phyloP scores from a whole-genome alignment of 1,284 basidiomycete genomes.

The Melampsora abietis-canadensis region DNA sequence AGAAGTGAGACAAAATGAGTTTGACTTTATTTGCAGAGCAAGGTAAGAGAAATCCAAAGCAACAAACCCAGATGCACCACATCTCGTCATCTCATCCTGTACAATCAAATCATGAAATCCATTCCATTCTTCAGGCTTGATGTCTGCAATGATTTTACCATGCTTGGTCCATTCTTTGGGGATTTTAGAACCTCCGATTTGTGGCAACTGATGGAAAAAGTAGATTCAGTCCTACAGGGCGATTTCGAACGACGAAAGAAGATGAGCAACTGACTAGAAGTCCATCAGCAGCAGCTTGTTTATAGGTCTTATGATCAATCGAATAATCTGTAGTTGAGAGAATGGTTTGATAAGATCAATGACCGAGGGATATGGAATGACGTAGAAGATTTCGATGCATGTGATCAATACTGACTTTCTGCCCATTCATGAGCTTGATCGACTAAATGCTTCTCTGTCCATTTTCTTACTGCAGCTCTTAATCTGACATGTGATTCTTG shows the following conservation, averaged over 20 bases:
- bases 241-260: not conserved
- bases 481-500: conserved; percentile 35
- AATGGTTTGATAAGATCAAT: conserved; percentile 31
- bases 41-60: not conserved
- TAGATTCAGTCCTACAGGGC: not conserved
- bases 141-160: conserved; percentile 43
- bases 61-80: conserved; percentile 44
- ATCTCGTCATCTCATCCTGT: conserved; percentile 40
- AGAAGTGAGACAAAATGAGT: not conserved
- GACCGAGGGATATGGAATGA: not conserved
- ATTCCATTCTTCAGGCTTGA: conserved; percentile 40
- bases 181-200: conserved; percentile 31
- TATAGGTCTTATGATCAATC: conserved; percentile 36
- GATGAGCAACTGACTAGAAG: conserved; percentile 29
- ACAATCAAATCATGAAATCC: conserved; percentile 45
- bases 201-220: conserved; percentile 17
- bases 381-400: not conserved
- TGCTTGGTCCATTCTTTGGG: conserved; percentile 40
- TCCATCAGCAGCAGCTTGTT: conserved; percentile 40
- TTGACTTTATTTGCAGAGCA: too few species aligned
- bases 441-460: conserved; percentile 43
- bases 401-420: conserved; percentile 18
- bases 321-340: not conserved
- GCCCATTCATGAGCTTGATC: conserved; percentile 41
- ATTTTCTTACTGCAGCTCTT: conserved; percentile 30